Base-by-base conservation (phyloP, 129 eudicot species). In the Escallonia herrerae region DNA sequence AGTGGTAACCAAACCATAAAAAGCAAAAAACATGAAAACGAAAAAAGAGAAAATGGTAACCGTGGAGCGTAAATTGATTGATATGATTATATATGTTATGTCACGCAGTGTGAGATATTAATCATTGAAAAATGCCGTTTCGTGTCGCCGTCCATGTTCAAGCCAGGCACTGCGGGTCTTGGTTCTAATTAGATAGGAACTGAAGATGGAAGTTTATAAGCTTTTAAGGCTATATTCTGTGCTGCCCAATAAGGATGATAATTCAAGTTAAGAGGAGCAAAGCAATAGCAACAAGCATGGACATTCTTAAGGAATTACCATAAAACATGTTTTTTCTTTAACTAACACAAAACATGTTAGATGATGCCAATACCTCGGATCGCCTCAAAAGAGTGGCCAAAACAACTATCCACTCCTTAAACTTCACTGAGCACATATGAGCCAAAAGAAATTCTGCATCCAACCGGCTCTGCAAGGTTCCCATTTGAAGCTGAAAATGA, bases 371-470 rank as follows among this genome's bases (percentile, higher is more conserved):
- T 72, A 91, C 98, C 96, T 93, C 98, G n/a, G 95, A 81, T 68
- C 98, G 82, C 78, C 98, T 79, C 74, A 88, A 83, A 49, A 93
- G 87, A 63, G 98, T 93, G 68, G 98, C 98, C 82, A 93, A 84
- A 65, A 93, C 91, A 62, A 93, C 98, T 46, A 93, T 85, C 98
- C 98, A 93, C 79, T 93, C 98, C 72, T 93, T 88, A 74, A 93
- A 93, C 82, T 93, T 93, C 77, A 93, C 96, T 46, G 98, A 93
- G 76, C 98, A 93, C 98, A 93, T 93, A 65, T 93, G 95, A 15
- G 98, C 84, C 83, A 93, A 86, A 47, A 93, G 98, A 74, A 93
- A 93, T 63, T 93, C 98, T 71, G 98, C 98, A 81, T 93, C 98
- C 81, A 93, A 72, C n/a, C 98, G 90, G 72, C 91, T 93, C 81